A percentile compares a stretch with the other conserved stretches of the same genome.
Conservation (phyloP, 257 asterid genomes). For the Fraxinus anomala region DNA sequence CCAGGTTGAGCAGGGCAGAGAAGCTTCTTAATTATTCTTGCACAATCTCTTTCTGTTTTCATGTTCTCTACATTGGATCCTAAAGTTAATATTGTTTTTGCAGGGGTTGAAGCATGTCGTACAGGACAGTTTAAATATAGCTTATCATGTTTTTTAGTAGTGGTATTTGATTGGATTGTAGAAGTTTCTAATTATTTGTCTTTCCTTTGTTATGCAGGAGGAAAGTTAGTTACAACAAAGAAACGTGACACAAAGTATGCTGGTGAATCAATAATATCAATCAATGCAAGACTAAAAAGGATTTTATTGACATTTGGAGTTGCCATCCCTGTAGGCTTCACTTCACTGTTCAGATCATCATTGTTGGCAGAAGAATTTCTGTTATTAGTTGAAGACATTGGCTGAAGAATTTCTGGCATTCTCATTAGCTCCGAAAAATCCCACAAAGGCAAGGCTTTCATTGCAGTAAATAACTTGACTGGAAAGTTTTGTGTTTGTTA, state of each 20-base stretch:
- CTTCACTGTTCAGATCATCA: background rate
- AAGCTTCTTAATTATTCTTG: background rate
- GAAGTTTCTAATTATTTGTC: conserved; percentile 16
- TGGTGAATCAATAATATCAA: background rate
- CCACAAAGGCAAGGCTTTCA: background rate
- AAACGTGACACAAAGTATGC: conserved; percentile 14
- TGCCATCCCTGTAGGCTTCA: conserved; percentile 5
- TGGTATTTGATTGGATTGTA: conserved; percentile 13
- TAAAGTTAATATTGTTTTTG: conserved; percentile 50
- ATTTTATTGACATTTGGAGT: conserved; percentile 12
- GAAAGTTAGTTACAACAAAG: conserved; percentile 17
- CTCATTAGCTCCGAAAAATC: background rate
- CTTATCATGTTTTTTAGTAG: conserved; percentile 31
- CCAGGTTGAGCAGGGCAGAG: conserved; percentile 44
- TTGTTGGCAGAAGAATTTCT: background rate
- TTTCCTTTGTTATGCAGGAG: conserved; percentile 30
- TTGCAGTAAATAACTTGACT: background rate
- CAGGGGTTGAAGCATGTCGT: conserved; percentile 57
- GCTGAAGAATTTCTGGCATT: background rate
- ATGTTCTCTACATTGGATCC: conserved; percentile 29
- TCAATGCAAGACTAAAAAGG: background rate
- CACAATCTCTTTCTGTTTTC: conserved; percentile 4
- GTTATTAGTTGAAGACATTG: background rate
- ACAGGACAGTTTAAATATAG: conserved; percentile 48
- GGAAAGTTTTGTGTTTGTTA: background rate